Base-by-base conservation (phyloP, 257 asterid species). In the Prunella vulgaris region DNA sequence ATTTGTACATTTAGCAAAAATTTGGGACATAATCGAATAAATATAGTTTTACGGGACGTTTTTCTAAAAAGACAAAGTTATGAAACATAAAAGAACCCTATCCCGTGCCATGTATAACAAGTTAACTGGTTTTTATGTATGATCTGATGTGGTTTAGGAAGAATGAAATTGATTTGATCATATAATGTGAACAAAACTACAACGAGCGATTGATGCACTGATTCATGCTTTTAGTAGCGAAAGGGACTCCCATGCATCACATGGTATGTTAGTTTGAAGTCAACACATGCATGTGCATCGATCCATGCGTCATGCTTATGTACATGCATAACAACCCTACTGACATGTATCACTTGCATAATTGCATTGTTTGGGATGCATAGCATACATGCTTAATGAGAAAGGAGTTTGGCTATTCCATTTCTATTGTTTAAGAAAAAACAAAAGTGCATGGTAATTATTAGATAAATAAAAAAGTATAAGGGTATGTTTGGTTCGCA, bases 201-300 rank as follows among this genome's bases (percentile, higher is more conserved):
- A 33, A 7, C 10, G 38, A 33, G 10, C 10, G 25, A 21, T 53
- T 35, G 70, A 66, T 32, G 10, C 22, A 72, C 27, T 8, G 38
- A 54, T 65, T 10, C 72, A 40, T 56, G 58, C 8, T 38, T 17
- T 35, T 15, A 27, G 62, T 6, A 9, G 61, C 1, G 42, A 40
- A 28, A 38, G 59, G 65, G 64, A 53, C 67, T 53, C 24, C 30
- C 54, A 58, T 42, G 51, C 51, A 42, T 20, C 74, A 74, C 78
- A 66, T 74, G 78, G 32, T 49, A 48, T 67, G 74, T 60, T 74
- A 15, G 54, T 20, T 46, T 58, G 24, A 20, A 48, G 69, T 57
- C 63, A 66, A 42, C 72, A 73, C 30, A 56, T 20, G 53, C 78
- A 66, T 72, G 76, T 64, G 58, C 65, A 30, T 32, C 33, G 3